Conservation (phyloP, 2,329 filamentous ascomycete species). For the Endothia cerciana region DNA sequence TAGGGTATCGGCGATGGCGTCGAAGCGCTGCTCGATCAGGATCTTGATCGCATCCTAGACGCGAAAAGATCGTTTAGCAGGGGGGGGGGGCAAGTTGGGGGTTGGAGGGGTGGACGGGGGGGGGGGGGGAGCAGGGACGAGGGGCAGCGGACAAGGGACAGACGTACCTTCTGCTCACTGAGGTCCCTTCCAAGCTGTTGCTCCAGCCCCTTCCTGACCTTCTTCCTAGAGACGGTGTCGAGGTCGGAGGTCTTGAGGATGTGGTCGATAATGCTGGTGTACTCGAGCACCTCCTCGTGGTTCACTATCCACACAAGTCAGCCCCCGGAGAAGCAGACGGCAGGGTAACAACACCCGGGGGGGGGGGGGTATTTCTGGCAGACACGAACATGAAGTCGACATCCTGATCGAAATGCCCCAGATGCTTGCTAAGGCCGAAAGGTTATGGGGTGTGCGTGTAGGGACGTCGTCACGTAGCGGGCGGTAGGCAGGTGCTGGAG, state of each 20-base stretch:
- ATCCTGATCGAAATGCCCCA: conserved; percentile 14
- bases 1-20: conserved; percentile 62
- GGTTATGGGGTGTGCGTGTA: neutral
- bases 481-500: neutral
- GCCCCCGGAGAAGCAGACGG: neutral
- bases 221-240: conserved; percentile 66
- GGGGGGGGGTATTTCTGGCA: neutral
- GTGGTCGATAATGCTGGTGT: conserved; percentile 62
- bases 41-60: conserved; percentile 68
- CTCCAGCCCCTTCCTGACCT: conserved; percentile 62
- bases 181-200: conserved; percentile 59
- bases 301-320: conserved; percentile 46
- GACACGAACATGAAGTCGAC: conserved; percentile 13
- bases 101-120: conserved; percentile 4
- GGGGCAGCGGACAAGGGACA: neutral
- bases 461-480: conserved; percentile 1
- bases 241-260: conserved; percentile 63
- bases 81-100: neutral
- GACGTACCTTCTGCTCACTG: conserved; percentile 59
- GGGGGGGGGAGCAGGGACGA: neutral
- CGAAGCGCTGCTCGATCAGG: conserved; percentile 75
- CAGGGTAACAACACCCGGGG: neutral
- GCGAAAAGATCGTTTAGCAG: neutral
- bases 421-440: neutral
- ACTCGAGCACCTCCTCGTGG: conserved; percentile 53